Percentiles rank a stretch among this genome's conserved stretches.
Evolutionary conservation across 176 grass and related monocot species (phyloP).

Genomic region (Chrysopogon serrulatus): DNA sequence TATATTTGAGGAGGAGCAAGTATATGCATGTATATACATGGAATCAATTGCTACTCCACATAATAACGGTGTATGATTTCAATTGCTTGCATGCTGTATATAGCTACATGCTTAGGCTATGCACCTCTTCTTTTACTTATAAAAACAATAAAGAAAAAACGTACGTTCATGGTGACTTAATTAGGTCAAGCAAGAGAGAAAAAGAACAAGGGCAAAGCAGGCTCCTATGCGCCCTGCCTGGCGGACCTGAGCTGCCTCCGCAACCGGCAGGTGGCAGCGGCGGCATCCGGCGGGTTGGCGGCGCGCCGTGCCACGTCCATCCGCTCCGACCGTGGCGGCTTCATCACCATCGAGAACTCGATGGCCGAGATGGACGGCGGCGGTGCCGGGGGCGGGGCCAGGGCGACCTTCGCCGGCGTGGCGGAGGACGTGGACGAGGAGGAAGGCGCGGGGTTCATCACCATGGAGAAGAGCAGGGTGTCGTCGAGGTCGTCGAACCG

Average conservation of each 20-base stretch:
- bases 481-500: slow-evolving; percentile 38
- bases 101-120: no score
- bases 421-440: slow-evolving; percentile 60
- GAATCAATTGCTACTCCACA: no score
- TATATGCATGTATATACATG: no score
- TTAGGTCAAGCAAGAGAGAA: slow-evolving; percentile 32
- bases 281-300: background rate
- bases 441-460: slow-evolving; percentile 82
- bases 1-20: background rate
- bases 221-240: slow-evolving; percentile 60
- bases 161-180: background rate
- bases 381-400: no score
- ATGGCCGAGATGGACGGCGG: slow-evolving; percentile 29
- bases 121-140: background rate
- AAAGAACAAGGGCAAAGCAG: slow-evolving; percentile 53
- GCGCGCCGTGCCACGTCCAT: slow-evolving; percentile 39
- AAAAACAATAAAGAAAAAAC: no score
- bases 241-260: slow-evolving; percentile 77
- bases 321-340: slow-evolving; percentile 53
- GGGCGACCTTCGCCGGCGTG: slow-evolving; percentile 1
- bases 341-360: slow-evolving; percentile 98
- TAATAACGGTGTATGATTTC: no score
- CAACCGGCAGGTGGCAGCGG: slow-evolving; percentile 27
- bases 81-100: background rate
- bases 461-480: slow-evolving; percentile 70